Percentiles rank a stretch among this genome's conserved stretches.
Evolutionary conservation across 495 filamentous ascomycete species (phyloP).

Genomic region (Aspergillus hancockii): DNA sequence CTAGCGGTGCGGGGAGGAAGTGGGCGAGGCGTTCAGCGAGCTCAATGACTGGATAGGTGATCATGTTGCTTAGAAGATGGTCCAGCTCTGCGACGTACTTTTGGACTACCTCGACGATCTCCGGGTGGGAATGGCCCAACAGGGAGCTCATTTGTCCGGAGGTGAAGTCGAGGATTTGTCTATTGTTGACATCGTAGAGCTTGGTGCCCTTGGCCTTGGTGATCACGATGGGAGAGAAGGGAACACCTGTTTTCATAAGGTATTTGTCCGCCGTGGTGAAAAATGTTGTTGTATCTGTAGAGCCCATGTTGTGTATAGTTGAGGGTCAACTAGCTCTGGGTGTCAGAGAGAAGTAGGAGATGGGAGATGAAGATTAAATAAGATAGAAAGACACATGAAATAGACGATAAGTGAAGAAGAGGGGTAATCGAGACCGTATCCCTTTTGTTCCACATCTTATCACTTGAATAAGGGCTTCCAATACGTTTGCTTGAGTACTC

Average conservation of each 20-base stretch:
- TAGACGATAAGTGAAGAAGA: too few relatives aligned
- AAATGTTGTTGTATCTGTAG: conserved; percentile 19
- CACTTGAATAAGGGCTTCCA: too few relatives aligned
- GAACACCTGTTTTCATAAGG: conserved; percentile 31
- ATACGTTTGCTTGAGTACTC: too few relatives aligned
- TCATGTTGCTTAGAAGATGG: conserved; percentile 57
- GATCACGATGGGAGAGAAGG: conserved; percentile 30
- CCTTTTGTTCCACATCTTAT: too few relatives aligned
- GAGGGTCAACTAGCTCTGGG: background rate
- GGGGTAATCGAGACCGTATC: too few relatives aligned
- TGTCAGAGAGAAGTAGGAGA: background rate
- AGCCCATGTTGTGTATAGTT: background rate
- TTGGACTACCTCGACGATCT: conserved; percentile 51
- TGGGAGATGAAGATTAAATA: too few relatives aligned
- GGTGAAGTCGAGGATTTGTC: conserved; percentile 53
- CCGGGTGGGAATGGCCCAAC: conserved; percentile 57
- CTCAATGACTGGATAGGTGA: conserved; percentile 51
- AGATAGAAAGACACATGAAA: too few relatives aligned
- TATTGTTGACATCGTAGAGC: conserved; percentile 29
- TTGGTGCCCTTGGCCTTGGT: conserved; percentile 32
- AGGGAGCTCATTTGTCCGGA: conserved; percentile 59
- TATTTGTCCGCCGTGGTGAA: conserved; percentile 25
- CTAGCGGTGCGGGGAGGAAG: conserved; percentile 45
- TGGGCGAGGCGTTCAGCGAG: conserved; percentile 46
- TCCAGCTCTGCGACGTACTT: conserved; percentile 47